Percentiles rank a stretch among this genome's conserved stretches.
Conservation (phyloP, 371 early-diverging fungal genomes). For the Catenaria anguillulae region DNA sequence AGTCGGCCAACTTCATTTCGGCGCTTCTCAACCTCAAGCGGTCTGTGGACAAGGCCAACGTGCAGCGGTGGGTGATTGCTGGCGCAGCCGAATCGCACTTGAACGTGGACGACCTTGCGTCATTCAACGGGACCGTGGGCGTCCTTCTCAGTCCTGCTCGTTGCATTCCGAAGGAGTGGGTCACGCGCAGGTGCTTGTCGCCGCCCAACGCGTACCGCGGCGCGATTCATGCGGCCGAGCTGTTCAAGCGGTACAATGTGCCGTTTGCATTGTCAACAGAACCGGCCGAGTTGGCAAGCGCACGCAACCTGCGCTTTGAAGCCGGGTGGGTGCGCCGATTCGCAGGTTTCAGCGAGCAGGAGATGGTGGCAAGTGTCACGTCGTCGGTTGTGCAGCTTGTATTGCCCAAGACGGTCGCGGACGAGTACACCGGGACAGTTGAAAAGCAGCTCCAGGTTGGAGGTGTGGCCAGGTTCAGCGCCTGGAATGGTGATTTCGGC, state of each 20-base stretch:
- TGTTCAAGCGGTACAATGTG: constrained; percentile 45
- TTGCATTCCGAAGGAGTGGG: constrained; percentile 48
- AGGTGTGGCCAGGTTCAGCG: neutral
- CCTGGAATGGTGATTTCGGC: neutral
- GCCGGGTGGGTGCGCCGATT: constrained; percentile 49
- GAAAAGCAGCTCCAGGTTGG: neutral
- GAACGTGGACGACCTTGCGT: constrained; percentile 41
- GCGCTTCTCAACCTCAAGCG: constrained; percentile 44
- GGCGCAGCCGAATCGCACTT: constrained; percentile 59
- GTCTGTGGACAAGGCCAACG: constrained; percentile 7
- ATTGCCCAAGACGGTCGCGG: neutral
- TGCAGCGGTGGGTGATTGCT: constrained; percentile 18
- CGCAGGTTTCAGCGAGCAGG: constrained; percentile 12
- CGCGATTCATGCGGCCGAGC: constrained; percentile 25
- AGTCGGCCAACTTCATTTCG: constrained; percentile 56
- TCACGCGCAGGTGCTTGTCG: constrained; percentile 48
- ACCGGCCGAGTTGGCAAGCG: constrained; percentile 33
- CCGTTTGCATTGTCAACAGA: constrained; percentile 38
- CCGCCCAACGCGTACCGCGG: constrained; percentile 40
- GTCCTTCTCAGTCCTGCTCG: constrained; percentile 48
- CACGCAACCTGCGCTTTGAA: constrained; percentile 55
- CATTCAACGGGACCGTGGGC: constrained; percentile 26
- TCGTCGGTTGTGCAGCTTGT: neutral
- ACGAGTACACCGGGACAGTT: neutral
- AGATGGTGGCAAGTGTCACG: neutral